phyloP scores from a whole-genome alignment of 257 asterid genomes.

The Solanum gracilifrons region DNA sequence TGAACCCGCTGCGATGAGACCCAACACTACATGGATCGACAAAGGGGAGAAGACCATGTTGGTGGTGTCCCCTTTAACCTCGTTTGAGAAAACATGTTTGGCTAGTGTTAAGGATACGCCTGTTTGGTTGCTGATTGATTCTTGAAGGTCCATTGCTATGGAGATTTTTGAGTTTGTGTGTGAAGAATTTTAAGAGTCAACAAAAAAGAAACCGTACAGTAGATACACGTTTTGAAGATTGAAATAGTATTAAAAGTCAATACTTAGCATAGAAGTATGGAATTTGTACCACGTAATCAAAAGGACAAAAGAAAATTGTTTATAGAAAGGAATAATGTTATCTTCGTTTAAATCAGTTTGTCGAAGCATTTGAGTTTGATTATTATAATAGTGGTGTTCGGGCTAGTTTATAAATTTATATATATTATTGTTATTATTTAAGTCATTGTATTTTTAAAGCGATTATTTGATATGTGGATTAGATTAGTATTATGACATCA shows the following conservation, averaged over 20 bases:
- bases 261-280: not conserved
- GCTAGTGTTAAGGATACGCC: conserved; percentile 12
- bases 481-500: too few species aligned
- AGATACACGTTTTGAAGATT: not conserved
- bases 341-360: not conserved
- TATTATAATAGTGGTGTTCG: too few species aligned
- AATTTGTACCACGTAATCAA: not conserved
- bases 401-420: too few species aligned
- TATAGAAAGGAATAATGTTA: not conserved
- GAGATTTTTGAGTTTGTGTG: not conserved
- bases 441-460: too few species aligned
- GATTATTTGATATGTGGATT: too few species aligned
- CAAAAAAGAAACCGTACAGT: not conserved
- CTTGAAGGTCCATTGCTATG: conserved; percentile 19
- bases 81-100: conserved; percentile 9
- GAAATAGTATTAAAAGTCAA: not conserved
- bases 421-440: too few species aligned
- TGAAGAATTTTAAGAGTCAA: not conserved
- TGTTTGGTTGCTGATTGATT: conserved; percentile 20
- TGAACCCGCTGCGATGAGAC: conserved; percentile 24
- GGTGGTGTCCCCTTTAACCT: conserved; percentile 4
- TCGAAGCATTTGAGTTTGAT: not conserved
- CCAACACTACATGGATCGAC: conserved; percentile 25
- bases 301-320: not conserved
- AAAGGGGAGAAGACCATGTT: conserved; percentile 31